A percentile compares a stretch with the other conserved stretches of the same genome.
Conservation (phyloP, 345 rosid genomes). For the Arabidopsis thaliana region DNA sequence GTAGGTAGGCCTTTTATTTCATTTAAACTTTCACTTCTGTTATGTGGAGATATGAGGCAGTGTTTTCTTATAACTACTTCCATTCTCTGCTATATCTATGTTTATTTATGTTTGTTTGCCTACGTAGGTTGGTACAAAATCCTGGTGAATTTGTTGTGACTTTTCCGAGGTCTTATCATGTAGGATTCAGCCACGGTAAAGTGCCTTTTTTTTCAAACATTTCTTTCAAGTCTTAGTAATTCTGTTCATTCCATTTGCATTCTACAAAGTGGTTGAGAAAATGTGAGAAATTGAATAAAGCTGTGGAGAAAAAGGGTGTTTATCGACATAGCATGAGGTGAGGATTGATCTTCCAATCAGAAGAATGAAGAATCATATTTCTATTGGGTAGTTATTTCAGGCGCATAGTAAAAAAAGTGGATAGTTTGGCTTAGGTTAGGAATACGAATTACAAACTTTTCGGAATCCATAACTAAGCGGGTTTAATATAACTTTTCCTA, state of each 20-base stretch:
- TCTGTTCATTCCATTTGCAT: conserved; percentile 29
- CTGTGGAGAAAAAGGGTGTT: conserved; percentile 28
- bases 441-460: background rate
- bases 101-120: conserved; percentile 33
- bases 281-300: conserved; percentile 16
- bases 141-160: conserved; percentile 99
- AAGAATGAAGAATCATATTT: conserved; percentile 11
- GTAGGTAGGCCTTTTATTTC: conserved; percentile 66
- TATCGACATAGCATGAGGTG: conserved; percentile 30
- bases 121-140: conserved; percentile 86
- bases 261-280: conserved; percentile 27
- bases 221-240: conserved; percentile 34
- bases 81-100: conserved; percentile 34
- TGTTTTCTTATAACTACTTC: conserved; percentile 34
- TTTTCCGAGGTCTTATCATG: conserved; percentile 98
- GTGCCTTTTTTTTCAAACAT: conserved; percentile 42
- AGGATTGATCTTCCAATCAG: conserved; percentile 31
- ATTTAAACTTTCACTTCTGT: conserved; percentile 12
- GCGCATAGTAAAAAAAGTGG: conserved; percentile 15
- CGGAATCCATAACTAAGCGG: conserved; percentile 25
- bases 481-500: conserved; percentile 32
- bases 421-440: conserved; percentile 23
- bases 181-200: conserved; percentile 99
- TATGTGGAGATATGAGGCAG: conserved; percentile 24
- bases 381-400: conserved; percentile 16